Conservation (phyloP, 1,284 basidiomycete genomes). For the Puccinia polysora region DNA sequence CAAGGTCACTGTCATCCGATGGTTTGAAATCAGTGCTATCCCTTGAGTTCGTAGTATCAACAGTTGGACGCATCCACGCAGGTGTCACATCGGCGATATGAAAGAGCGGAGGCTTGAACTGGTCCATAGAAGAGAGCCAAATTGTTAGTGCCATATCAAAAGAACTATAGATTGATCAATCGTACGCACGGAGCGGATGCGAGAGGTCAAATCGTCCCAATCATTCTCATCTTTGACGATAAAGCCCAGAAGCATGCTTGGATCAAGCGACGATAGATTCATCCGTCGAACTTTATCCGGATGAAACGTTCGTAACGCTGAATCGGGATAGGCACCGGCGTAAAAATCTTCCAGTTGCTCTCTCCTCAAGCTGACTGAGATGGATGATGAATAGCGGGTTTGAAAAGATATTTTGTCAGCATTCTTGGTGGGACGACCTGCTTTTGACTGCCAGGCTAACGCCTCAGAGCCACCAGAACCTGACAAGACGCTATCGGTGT, state of each 20-base stretch:
- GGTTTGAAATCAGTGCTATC: constrained; percentile 26
- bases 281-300: constrained; percentile 90
- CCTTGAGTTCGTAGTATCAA: constrained; percentile 5
- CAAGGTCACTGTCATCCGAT: constrained; percentile 39
- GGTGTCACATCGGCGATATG: constrained; percentile 36
- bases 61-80: constrained; percentile 20
- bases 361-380: constrained; percentile 49
- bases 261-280: constrained; percentile 82
- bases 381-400: constrained; percentile 45
- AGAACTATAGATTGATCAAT: neutral
- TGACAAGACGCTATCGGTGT: constrained; percentile 30
- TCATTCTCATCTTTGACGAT: constrained; percentile 74
- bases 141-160: constrained; percentile 4
- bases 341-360: constrained; percentile 62
- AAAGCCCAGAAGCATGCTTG: constrained; percentile 94
- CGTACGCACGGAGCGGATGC: constrained; percentile 52
- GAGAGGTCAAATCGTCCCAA: constrained; percentile 72
- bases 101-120: constrained; percentile 39
- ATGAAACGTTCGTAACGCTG: constrained; percentile 81
- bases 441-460: neutral
- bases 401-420: constrained; percentile 16
- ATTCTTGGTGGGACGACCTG: neutral
- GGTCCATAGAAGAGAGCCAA: too few relatives aligned
- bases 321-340: constrained; percentile 61
- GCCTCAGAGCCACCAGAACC: constrained; percentile 4